Base-by-base conservation (phyloP, 1,139 yeast species). In the Suhomyces terraborum region DNA sequence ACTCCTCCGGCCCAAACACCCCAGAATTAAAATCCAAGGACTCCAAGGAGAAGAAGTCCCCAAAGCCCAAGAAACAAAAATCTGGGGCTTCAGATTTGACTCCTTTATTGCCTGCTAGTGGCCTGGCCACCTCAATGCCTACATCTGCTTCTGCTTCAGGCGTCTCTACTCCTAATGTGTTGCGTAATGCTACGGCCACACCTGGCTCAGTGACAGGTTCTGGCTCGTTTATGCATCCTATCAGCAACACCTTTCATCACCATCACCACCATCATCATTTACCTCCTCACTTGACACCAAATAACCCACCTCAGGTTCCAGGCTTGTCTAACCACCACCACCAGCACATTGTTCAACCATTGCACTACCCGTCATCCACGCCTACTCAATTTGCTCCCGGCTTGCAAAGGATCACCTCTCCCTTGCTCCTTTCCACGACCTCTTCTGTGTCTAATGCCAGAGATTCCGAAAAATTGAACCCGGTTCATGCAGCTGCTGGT, bases 311-410 rank as follows among this genome's bases (percentile, higher is more conserved):
- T 14, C 48, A 45, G 12, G 32, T 38, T 1, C 42, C 30, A 8
- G 42, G 42, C 6, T 36, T 46, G 24, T 34, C 48, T 3, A 29
- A 27, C 26, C 47, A 46, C 22, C 49, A 43, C 32, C 40, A 32
- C 21, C 47, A 43, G 22, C 71, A 67, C 35, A 74, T 77, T 35
- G 75, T 72, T 3, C 75, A 70, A 51, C 84, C 86, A 9, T 63
- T 82, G 35, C 84, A 81, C 56, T 82, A 81, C 55, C 88, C 88
- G 6, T 71, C 80, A 4, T 79, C 85, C 1, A 80, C 86, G 1
- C 88, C 88, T 17, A 77, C 86, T 1, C 86, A 80, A 54, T 82
- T 79, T 67, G 86, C 85, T 24, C 80, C 84, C 0, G 82, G 82
- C 30, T 62, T 81, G 43, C 78, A 77, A 50, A 61, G 82, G 36